These are phyloP conservation scores for Neurospora terricola DNA, from an alignment of 495 filamentous ascomycete genomes.

Conservation along the genomic window DNA sequence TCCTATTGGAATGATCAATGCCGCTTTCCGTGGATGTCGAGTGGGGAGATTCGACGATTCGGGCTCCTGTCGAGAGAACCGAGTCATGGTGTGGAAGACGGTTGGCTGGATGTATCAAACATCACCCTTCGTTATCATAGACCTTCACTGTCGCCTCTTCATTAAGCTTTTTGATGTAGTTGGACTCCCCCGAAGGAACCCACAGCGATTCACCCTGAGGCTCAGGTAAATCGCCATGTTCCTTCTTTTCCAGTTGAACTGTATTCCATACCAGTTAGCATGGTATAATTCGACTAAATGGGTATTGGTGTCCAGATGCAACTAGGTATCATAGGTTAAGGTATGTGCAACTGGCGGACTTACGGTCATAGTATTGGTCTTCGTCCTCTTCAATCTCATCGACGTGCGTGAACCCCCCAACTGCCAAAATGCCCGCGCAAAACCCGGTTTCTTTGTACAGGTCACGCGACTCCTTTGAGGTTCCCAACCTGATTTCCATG, in stretches of 20 bases:
- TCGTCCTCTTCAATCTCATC: fast-evolving
- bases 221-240: background rate
- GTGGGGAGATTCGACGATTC: background rate
- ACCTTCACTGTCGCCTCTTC: background rate
- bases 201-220: background rate
- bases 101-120: background rate
- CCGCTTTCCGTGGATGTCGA: background rate
- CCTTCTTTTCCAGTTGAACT: background rate
- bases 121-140: background rate
- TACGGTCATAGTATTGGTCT: background rate
- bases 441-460: background rate
- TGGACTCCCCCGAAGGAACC: background rate
- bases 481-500: background rate
- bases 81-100: background rate
- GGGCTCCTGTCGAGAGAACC: background rate
- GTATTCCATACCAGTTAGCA: background rate
- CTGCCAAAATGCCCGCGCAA: background rate
- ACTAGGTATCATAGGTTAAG: no score
- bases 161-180: background rate
- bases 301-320: background rate
- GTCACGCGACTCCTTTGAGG: background rate
- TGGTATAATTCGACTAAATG: background rate
- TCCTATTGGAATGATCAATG: background rate
- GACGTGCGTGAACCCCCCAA: background rate
- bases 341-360: background rate